Percentiles rank a stretch among this genome's conserved stretches.
Conservation (phyloP, 2,329 filamentous ascomycete species). For the Penicillium fuscoglaucum region DNA sequence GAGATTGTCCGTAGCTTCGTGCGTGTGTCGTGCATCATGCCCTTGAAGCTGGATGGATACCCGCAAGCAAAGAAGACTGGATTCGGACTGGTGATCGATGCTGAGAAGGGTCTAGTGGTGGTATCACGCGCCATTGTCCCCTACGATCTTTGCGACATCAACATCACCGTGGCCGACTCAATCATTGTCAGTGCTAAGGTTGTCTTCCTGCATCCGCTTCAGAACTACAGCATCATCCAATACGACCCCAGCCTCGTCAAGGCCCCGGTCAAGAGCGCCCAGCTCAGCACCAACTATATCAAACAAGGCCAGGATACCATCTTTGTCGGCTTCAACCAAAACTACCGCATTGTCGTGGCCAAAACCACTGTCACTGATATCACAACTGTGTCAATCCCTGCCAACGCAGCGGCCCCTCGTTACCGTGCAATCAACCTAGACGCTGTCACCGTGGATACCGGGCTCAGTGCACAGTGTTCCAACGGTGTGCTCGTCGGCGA, state of each 20-base stretch:
- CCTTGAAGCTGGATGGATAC: conserved; percentile 95
- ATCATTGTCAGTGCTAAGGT: conserved; percentile 93
- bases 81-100: conserved; percentile 96
- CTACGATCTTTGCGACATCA: conserved; percentile 95
- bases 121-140: conserved; percentile 93
- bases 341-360: conserved; percentile 87
- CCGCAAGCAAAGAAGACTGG: conserved; percentile 92
- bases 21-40: conserved; percentile 87
- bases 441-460: conserved; percentile 95
- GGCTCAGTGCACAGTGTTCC: conserved; percentile 84
- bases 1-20: conserved; percentile 95
- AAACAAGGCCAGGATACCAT: conserved; percentile 92
- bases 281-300: conserved; percentile 75
- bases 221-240: conserved; percentile 94
- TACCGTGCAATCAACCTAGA: conserved; percentile 96
- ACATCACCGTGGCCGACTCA: conserved; percentile 92
- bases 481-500: conserved; percentile 88
- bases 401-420: conserved; percentile 84
- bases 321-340: conserved; percentile 98
- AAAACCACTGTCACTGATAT: conserved; percentile 96
- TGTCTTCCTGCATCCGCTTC: conserved; percentile 90
- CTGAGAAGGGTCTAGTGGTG: conserved; percentile 89
- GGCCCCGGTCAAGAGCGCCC: conserved; percentile 87
- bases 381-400: conserved; percentile 92
- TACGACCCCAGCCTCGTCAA: conserved; percentile 94